Base-by-base conservation (phyloP, 2,329 filamentous ascomycete species). In the Leptographium wingfieldii region DNA sequence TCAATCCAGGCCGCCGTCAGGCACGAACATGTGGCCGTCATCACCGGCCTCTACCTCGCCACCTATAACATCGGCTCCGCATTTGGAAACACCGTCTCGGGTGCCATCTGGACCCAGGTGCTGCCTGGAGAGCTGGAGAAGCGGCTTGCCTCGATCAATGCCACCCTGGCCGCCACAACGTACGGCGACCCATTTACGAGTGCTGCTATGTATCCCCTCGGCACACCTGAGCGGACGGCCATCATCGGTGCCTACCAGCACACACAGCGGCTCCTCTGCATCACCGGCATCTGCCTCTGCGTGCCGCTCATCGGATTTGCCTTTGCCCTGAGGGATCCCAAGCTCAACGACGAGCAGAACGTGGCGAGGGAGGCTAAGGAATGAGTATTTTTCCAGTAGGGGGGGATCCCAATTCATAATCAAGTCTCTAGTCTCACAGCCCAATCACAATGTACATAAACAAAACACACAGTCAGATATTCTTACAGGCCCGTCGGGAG, bases 21-120 rank as follows among this genome's bases (percentile, higher is more conserved):
- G 65, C 76, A 78, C 68, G 76, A 78, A 68, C 68, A 86, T 65
- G 73, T 87, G 38, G 84, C 84, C 52, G 80, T 85, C 63, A 78
- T 87, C 63, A 87, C 83, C 0, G 82, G 79, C 49, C 69, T 86
- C 22, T 86, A 80, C 67, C 77, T 86, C 3, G 80, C 83, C 19
- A 77, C 73, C n/a, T 86, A 85, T 71, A 82, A 82, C 67, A 75
- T 86, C 48, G 83, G 83, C 35, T 82, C 77, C 5, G 82, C 82
- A 0, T 68, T 85, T 1, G 83, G 83, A 27, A 80, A 80, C 67
- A 76, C 80, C 19, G 77, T 86, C 31, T 82, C 82, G 0, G 83
- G 82, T 16, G 80, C 81, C 25, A 77, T 86, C 62, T 86, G 82
- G 82, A 80, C 79, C 0, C 81, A 86, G 66, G 71, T 78, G 2